These are phyloP conservation scores for Polytolypa hystricis DNA, from an alignment of 2,329 filamentous ascomycete species.

Conservation along the genomic window DNA sequence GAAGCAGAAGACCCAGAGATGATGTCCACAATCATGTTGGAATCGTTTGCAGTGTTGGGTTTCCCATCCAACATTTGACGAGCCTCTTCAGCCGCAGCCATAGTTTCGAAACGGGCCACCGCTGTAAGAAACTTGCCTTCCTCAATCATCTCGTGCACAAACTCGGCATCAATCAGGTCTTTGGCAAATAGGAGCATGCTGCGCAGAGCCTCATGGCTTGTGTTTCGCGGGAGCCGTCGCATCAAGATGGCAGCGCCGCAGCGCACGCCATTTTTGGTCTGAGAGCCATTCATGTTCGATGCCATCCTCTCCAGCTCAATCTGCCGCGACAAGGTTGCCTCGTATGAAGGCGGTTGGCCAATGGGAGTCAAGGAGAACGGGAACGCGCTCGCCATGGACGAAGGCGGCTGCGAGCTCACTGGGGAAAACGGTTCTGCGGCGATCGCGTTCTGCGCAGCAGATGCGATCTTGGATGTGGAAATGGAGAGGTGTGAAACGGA, in stretches of 20 bases:
- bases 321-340: too few species aligned
- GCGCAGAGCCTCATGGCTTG: constrained; percentile 46
- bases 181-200: constrained; percentile 57
- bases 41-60: constrained; percentile 49
- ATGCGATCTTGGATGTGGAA: constrained; percentile 22
- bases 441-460: constrained; percentile 32
- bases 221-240: constrained; percentile 49
- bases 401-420: constrained; percentile 25
- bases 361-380: constrained; percentile 29
- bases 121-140: constrained; percentile 48
- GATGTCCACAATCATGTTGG: constrained; percentile 42
- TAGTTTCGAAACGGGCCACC: constrained; percentile 47
- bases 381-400: constrained; percentile 25
- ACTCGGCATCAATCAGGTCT: constrained; percentile 49
- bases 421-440: constrained; percentile 33
- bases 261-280: constrained; percentile 21
- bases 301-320: constrained; percentile 26
- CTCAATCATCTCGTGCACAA: constrained; percentile 46
- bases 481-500: constrained; percentile 9
- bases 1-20: constrained; percentile 32
- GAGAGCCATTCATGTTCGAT: constrained; percentile 25
- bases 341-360: constrained; percentile 27
- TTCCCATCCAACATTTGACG: constrained; percentile 50
- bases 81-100: constrained; percentile 49
- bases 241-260: constrained; percentile 39